Percentiles rank a stretch among this genome's conserved stretches.
phyloP scores from a whole-genome alignment of 345 rosid genomes.

The Euphorbia tirucalli region DNA sequence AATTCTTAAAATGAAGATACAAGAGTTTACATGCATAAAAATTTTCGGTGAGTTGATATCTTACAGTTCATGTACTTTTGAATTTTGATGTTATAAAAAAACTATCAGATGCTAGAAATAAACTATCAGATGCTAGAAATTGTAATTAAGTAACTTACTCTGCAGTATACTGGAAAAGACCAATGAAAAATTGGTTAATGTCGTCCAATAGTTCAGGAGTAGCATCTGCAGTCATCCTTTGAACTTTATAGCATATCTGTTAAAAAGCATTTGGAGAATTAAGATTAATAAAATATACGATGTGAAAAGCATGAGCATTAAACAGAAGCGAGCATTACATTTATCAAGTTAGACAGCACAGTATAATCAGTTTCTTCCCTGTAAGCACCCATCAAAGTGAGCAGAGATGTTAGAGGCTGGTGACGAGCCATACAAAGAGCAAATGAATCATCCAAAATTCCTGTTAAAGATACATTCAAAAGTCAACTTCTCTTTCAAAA shows the following conservation, averaged over 20 bases:
- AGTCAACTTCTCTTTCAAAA: conserved; percentile 16
- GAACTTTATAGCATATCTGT: conserved; percentile 74
- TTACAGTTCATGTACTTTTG: neutral
- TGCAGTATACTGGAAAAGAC: conserved; percentile 60
- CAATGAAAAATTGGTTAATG: conserved; percentile 57
- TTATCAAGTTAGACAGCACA: conserved; percentile 75
- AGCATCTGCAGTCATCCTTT: conserved; percentile 77
- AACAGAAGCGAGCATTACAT: conserved; percentile 44
- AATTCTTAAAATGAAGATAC: neutral
- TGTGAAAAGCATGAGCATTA: conserved; percentile 5
- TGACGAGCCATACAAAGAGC: conserved; percentile 94
- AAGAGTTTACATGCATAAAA: neutral
- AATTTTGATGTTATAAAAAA: neutral
- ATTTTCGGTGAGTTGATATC: neutral
- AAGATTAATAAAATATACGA: conserved; percentile 1
- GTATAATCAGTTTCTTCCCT: conserved; percentile 77
- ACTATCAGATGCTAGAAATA: no score
- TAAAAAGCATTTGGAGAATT: conserved; percentile 27
- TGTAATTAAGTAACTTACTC: conserved; percentile 45
- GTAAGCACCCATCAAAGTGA: conserved; percentile 72
- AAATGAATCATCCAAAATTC: conserved; percentile 85
- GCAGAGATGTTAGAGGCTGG: conserved; percentile 73
- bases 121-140: neutral
- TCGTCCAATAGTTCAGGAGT: conserved; percentile 48
- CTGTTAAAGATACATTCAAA: conserved; percentile 37